phyloP scores from a whole-genome alignment of 2,329 filamentous ascomycete species.

The Neurospora sp. region DNA sequence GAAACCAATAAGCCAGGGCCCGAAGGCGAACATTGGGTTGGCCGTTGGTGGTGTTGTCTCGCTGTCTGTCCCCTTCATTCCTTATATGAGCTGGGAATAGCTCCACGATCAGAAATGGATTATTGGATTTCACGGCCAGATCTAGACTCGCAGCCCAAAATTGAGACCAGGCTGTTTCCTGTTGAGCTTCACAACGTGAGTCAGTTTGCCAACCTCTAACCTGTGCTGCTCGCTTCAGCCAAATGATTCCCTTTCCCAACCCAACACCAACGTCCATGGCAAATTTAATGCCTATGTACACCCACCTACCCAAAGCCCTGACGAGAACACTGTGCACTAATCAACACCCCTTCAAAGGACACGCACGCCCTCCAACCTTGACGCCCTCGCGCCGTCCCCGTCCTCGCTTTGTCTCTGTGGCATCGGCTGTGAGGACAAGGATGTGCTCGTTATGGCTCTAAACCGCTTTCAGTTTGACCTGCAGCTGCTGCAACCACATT shows the following conservation, averaged over 20 bases:
- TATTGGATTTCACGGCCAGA: background rate
- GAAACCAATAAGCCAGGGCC: background rate
- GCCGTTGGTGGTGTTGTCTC: background rate
- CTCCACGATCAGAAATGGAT: background rate
- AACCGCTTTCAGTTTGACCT: conserved; percentile 14
- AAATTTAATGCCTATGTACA: conserved; percentile 5
- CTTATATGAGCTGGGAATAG: background rate
- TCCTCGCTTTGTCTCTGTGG: conserved; percentile 5
- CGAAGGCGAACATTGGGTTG: background rate
- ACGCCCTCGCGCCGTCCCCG: background rate
- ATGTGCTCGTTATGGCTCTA: conserved; percentile 7
- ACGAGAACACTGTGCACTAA: conserved; percentile 14
- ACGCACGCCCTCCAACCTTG: conserved; percentile 6
- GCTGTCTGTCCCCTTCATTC: background rate
- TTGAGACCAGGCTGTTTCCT: background rate
- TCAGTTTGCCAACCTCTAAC: background rate
- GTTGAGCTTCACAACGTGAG: background rate
- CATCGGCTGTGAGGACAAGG: conserved; percentile 10
- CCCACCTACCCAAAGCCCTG: conserved; percentile 4
- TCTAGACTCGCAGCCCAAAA: background rate
- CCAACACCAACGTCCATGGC: background rate
- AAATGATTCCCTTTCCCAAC: background rate
- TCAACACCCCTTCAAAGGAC: conserved; percentile 1
- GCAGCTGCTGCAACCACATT: conserved; percentile 10
- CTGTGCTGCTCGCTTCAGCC: background rate